Evolutionary conservation across 139 green algal species (phyloP).

Genomic region (Parachlorella kessleri): DNA sequence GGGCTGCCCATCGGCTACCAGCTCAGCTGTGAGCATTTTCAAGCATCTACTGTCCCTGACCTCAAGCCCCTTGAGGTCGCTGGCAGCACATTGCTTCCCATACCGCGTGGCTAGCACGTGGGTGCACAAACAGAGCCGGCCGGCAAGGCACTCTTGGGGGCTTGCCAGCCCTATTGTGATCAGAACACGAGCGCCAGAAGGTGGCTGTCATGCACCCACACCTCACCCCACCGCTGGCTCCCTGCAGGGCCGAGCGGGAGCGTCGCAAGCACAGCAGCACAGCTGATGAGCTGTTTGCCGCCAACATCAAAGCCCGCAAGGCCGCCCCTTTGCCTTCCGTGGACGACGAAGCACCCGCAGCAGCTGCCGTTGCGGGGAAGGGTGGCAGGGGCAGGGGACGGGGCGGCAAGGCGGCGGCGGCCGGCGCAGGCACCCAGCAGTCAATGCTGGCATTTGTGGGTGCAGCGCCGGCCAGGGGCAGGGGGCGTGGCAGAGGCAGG

Average conservation of each 20-base stretch:
- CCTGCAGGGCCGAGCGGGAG: slow-evolving; percentile 24
- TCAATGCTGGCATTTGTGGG: slow-evolving; percentile 16
- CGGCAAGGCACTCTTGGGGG: neutral
- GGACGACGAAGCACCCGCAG: neutral
- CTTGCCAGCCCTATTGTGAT: neutral
- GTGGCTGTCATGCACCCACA: neutral
- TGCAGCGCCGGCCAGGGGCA: neutral
- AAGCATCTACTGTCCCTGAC: neutral
- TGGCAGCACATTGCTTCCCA: neutral
- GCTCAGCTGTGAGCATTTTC: neutral
- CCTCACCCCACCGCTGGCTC: neutral
- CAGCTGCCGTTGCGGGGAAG: neutral
- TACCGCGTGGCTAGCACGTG: no score
- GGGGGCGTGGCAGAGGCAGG: neutral
- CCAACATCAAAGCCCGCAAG: slow-evolving; percentile 26
- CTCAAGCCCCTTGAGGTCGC: neutral
- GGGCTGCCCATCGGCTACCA: neutral
- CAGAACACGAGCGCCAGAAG: neutral
- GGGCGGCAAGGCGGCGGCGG: neutral
- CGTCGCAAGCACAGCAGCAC: neutral
- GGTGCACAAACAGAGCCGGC: no score
- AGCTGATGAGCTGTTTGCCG: slow-evolving; percentile 30
- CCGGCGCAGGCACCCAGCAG: neutral
- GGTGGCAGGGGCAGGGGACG: neutral
- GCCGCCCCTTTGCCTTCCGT: neutral